Percentiles rank a stretch among this genome's conserved stretches.
Evolutionary conservation across 495 filamentous ascomycete genomes (phyloP).

Genomic region (Penicillium malachiteum): DNA sequence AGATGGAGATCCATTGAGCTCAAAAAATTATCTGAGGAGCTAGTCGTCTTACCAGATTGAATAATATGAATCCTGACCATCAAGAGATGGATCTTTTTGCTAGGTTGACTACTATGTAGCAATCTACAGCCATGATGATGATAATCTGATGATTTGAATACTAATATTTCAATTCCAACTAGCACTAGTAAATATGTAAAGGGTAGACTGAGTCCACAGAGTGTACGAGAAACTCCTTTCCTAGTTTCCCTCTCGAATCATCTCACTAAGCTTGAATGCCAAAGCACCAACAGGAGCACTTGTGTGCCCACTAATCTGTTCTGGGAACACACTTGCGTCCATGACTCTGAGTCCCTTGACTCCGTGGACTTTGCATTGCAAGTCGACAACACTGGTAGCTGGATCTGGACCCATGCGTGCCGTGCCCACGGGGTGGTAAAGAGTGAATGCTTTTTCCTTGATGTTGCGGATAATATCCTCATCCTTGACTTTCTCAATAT

Average conservation of each 20-base stretch:
- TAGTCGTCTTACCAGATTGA: too few species aligned
- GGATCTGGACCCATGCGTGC: conserved; percentile 24
- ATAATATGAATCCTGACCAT: too few species aligned
- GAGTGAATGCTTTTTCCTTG: conserved; percentile 26
- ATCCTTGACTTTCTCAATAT: conserved; percentile 22
- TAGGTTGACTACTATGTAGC: too few species aligned
- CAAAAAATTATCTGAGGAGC: too few species aligned
- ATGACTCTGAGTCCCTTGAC: conserved; percentile 48
- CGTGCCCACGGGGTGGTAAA: conserved; percentile 26
- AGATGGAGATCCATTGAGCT: conserved; percentile 45
- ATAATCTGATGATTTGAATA: too few species aligned
- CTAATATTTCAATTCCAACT: too few species aligned
- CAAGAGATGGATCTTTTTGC: too few species aligned
- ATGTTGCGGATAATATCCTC: conserved; percentile 23
- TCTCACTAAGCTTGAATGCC: conserved; percentile 20
- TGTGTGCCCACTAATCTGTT: conserved; percentile 25
- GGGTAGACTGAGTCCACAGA: too few species aligned
- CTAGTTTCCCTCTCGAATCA: conserved; percentile 12
- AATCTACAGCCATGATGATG: too few species aligned
- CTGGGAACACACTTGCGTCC: conserved; percentile 30
- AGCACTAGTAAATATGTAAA: too few species aligned
- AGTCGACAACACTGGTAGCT: conserved; percentile 44
- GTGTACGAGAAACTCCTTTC: too few species aligned
- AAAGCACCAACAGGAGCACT: conserved; percentile 23
- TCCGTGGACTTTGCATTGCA: conserved; percentile 48